Evolutionary conservation across 2,329 filamentous ascomycete species (phyloP).

Genomic region (Hymenoscyphus fraxineus): DNA sequence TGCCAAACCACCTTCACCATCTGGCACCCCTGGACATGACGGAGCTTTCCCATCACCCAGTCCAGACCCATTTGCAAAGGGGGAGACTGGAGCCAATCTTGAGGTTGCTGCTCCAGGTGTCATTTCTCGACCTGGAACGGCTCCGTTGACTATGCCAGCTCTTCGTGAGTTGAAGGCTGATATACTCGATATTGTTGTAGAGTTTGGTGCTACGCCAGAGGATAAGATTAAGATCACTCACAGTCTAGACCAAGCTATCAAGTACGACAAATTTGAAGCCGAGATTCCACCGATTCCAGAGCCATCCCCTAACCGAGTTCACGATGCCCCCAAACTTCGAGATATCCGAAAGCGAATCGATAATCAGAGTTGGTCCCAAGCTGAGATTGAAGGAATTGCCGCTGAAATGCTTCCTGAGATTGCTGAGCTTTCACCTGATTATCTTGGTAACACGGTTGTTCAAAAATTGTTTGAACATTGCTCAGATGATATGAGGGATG

Average conservation of each 20-base stretch:
- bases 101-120: slow-evolving; percentile 38
- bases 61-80: slow-evolving; percentile 72
- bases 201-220: slow-evolving; percentile 81
- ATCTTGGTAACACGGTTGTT: slow-evolving; percentile 97
- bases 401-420: slow-evolving; percentile 95
- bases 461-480: slow-evolving; percentile 98
- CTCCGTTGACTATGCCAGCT: slow-evolving; percentile 64
- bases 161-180: slow-evolving; percentile 76
- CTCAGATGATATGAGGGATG: slow-evolving; percentile 82
- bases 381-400: slow-evolving; percentile 90
- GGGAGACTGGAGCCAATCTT: slow-evolving; percentile 43
- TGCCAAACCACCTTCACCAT: slow-evolving; percentile 88
- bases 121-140: slow-evolving; percentile 41
- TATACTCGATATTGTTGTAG: slow-evolving; percentile 78
- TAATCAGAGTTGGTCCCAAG: slow-evolving; percentile 79
- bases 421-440: slow-evolving; percentile 90
- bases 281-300: slow-evolving; percentile 90
- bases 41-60: slow-evolving; percentile 87
- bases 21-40: slow-evolving; percentile 83
- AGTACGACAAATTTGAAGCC: slow-evolving; percentile 66
- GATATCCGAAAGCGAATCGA: slow-evolving; percentile 98
- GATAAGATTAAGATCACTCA: slow-evolving; percentile 69
- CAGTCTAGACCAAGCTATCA: slow-evolving; percentile 73
- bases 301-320: slow-evolving; percentile 80
- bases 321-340: slow-evolving; percentile 89